Evolutionary conservation across 2,329 filamentous ascomycete genomes (phyloP).

Genomic region (Chaetomiaceae sp.): DNA sequence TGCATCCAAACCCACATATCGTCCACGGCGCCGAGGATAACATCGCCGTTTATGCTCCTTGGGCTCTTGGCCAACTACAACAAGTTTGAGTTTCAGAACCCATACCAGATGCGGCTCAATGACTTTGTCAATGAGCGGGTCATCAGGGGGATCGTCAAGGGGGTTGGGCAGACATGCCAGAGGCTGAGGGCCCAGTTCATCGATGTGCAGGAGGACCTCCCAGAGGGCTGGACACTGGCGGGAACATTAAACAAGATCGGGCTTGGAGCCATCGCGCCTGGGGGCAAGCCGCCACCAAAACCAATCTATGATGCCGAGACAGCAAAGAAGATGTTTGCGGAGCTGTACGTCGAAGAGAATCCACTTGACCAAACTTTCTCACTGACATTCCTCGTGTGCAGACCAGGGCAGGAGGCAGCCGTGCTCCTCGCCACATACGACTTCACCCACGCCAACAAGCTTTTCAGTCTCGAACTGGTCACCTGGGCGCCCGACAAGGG

Average conservation of each 20-base stretch:
- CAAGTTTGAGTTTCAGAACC: conserved; percentile 98
- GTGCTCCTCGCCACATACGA: conserved; percentile 85
- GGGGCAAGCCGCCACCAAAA: conserved; percentile 58
- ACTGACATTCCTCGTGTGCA: too few relatives aligned
- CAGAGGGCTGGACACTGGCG: conserved; percentile 81
- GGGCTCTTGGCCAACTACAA: conserved; percentile 95
- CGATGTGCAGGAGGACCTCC: conserved; percentile 81
- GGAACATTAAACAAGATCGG: conserved; percentile 81
- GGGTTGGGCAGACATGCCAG: conserved; percentile 69
- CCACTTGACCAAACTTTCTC: too few relatives aligned
- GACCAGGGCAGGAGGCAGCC: conserved; percentile 74
- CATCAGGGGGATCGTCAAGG: conserved; percentile 75
- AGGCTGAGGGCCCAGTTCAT: conserved; percentile 71
- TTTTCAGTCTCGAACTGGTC: conserved; percentile 85
- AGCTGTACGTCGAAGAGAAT: conserved; percentile 75
- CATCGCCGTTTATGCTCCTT: conserved; percentile 75
- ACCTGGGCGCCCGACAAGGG: conserved; percentile 59
- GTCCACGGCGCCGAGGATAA: conserved; percentile 57
- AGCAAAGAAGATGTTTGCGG: conserved; percentile 73
- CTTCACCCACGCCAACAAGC: conserved; percentile 89
- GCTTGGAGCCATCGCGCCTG: conserved; percentile 68
- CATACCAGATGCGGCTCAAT: conserved; percentile 84
- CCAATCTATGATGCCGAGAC: conserved; percentile 69
- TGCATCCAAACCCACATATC: conserved; percentile 68
- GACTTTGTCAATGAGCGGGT: conserved; percentile 92